Evolutionary conservation across 305 asterid genomes (phyloP).

Genomic region (Petunia hybrid): DNA sequence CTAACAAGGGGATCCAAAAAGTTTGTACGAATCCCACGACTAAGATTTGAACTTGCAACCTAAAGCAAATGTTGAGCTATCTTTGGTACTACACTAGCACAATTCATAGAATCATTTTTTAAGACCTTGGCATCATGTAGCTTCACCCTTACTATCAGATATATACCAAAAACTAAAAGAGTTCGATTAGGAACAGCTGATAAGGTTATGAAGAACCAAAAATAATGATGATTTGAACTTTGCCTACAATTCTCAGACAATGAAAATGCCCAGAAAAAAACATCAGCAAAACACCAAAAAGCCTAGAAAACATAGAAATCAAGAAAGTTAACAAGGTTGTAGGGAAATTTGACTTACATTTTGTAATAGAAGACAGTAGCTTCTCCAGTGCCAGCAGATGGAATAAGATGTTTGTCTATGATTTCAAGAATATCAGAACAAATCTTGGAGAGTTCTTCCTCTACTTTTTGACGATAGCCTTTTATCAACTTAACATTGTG

Average conservation of each 20-base stretch:
- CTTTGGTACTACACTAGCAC: too few relatives aligned
- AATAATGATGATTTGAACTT: not conserved
- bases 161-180: not conserved
- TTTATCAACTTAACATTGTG: conserved; percentile 61
- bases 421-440: conserved; percentile 70
- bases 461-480: conserved; percentile 66
- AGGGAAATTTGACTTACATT: conserved; percentile 54
- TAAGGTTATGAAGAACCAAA: not conserved
- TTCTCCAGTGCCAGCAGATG: conserved; percentile 69
- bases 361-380: conserved; percentile 80
- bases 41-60: too few relatives aligned
- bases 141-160: too few relatives aligned
- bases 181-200: not conserved
- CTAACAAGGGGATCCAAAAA: too few relatives aligned
- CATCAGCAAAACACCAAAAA: not conserved
- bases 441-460: conserved; percentile 72
- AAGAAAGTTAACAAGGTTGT: not conserved
- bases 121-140: too few relatives aligned
- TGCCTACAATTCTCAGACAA: too few relatives aligned
- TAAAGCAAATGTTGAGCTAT: too few relatives aligned
- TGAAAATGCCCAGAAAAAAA: too few relatives aligned
- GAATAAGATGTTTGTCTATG: conserved; percentile 68
- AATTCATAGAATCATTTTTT: too few relatives aligned
- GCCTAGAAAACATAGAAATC: too few relatives aligned
- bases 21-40: too few relatives aligned